These are phyloP conservation scores for Tetrapisispora nanseiensis DNA, from an alignment of 805 yeast species.

Conservation along the genomic window DNA sequence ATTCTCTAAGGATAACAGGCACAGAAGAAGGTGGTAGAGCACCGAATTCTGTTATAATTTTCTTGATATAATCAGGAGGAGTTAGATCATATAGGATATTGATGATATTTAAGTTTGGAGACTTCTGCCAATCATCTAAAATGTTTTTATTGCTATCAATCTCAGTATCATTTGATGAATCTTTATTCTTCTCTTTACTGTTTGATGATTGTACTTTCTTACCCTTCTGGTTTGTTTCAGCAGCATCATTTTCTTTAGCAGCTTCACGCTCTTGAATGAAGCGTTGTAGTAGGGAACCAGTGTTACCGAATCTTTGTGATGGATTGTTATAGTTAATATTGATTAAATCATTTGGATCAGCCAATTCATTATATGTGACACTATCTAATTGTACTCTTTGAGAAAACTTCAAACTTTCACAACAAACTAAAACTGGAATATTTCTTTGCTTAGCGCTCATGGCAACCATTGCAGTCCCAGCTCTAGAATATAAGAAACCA, in stretches of 20 bases:
- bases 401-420: conserved; percentile 88
- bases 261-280: conserved; percentile 38
- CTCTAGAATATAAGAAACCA: conserved; percentile 86
- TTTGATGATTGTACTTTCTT: conserved; percentile 16
- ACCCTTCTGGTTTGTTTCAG: conserved; percentile 22
- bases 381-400: conserved; percentile 94
- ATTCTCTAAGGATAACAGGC: conserved; percentile 91
- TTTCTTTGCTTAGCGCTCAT: conserved; percentile 82
- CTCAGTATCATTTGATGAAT: conserved; percentile 11
- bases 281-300: conserved; percentile 56
- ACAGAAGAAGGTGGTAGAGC: conserved; percentile 97
- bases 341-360: conserved; percentile 66
- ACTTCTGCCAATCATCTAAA: conserved; percentile 52
- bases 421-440: conserved; percentile 90
- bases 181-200: conserved; percentile 5
- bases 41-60: conserved; percentile 92
- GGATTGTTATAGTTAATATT: conserved; percentile 42
- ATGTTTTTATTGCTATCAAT: conserved; percentile 31
- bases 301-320: conserved; percentile 38
- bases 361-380: conserved; percentile 88
- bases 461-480: conserved; percentile 89
- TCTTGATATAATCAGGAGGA: conserved; percentile 86
- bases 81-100: conserved; percentile 89
- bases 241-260: conserved; percentile 19
- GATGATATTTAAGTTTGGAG: conserved; percentile 58